phyloP scores from a whole-genome alignment of 2,329 filamentous ascomycete species.

The Eutypella sp. region DNA sequence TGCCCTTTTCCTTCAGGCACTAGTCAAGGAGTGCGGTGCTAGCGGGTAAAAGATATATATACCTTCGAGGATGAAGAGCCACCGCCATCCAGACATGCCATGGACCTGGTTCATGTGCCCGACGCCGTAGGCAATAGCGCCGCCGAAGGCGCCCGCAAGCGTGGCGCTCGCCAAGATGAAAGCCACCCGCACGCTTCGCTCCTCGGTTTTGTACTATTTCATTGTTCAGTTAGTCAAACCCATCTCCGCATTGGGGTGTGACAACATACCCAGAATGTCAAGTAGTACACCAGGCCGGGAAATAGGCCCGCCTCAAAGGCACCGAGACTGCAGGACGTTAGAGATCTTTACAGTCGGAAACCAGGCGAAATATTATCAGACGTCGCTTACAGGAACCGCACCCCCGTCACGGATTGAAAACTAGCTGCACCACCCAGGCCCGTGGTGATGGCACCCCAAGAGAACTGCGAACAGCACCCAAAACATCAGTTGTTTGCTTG shows the following conservation, averaged over 20 bases:
- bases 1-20: no score
- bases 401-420: slow-evolving; percentile 59
- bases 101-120: slow-evolving; percentile 63
- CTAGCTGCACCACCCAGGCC: slow-evolving; percentile 59
- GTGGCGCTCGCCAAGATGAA: slow-evolving; percentile 67
- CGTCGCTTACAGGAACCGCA: slow-evolving; percentile 48
- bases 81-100: slow-evolving; percentile 65
- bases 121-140: slow-evolving; percentile 68
- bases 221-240: neutral
- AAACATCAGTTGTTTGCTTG: neutral
- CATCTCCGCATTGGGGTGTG: no score
- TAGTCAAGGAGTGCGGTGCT: neutral
- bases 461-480: no score
- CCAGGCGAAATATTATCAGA: neutral
- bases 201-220: slow-evolving; percentile 56
- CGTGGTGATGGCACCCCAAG: slow-evolving; percentile 65
- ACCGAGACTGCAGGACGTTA: slow-evolving; percentile 42
- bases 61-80: slow-evolving; percentile 50
- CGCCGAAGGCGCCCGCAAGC: slow-evolving; percentile 70
- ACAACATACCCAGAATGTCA: slow-evolving; percentile 57
- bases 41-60: neutral
- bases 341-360: neutral
- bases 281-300: slow-evolving; percentile 59
- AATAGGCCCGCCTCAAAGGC: slow-evolving; percentile 68
- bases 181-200: slow-evolving; percentile 67